Evolutionary conservation across 108 stramenopile species (phyloP), one percentile per base, ranked within the genome.

Genomic region (Epithemia pelagica): DNA sequence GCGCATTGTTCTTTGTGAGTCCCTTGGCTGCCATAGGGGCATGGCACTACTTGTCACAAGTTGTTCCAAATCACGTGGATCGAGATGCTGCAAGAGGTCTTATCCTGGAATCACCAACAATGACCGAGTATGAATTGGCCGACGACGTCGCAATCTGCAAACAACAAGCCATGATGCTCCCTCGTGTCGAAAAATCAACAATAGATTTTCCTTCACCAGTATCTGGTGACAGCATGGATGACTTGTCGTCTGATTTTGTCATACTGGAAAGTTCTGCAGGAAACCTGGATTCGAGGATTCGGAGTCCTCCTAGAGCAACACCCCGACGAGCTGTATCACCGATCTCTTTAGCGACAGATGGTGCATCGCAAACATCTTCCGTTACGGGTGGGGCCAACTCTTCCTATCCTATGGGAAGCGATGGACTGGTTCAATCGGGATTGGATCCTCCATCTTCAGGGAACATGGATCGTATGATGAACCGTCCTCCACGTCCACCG

Each of bases 61-160:
- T 89, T 56, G 58, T 68, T 55, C 88, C 88, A 25, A 59, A 64
- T 26, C 82, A 89, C 46, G 82, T 89, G 52, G 83, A 89, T 68
- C 75, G 80, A 10, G 76, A 89, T 68, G 88, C 83, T 8, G 88
- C 88, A 8, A 68, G 88, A 55, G 81, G 80, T 1, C 72, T 89
- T 21, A 77, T 76, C 25, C 61, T 73, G 19, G 74, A 72, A 65
- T 78, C 71, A 25, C 65, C 73, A 8, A 80, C 78, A 28, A 80
- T 80, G 78, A 71, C 58, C 18, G 74, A 75, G 46, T 76, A 80
- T 30, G 78, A 74, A 56, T 59, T 52, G 32, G 27, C 29, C 8
- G 71, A 72, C 32, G 68, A 60, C 33, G 54, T 28, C 22, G 56
- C 37, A 5, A 5, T 46, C 15, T 26, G 56, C 25, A 57, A 32